Conservation (phyloP, 2,329 filamentous ascomycete genomes). For the Harringtonia aguacate region DNA sequence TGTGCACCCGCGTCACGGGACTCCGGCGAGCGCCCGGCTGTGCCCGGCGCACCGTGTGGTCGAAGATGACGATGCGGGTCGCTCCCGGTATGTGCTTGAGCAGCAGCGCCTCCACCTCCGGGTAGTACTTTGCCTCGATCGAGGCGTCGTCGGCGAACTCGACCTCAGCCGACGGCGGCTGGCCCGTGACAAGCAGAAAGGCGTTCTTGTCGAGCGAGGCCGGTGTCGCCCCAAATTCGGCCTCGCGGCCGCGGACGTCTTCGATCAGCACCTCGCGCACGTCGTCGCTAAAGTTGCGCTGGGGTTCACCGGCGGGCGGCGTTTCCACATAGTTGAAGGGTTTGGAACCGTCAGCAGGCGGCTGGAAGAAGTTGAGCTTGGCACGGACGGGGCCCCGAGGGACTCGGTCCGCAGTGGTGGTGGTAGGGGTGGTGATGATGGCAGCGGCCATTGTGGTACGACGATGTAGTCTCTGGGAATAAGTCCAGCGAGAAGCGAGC, state of each 20-base stretch:
- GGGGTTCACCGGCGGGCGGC: slow-evolving; percentile 47
- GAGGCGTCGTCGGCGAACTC: slow-evolving; percentile 59
- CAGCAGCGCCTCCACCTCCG: slow-evolving; percentile 67
- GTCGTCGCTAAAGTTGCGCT: slow-evolving; percentile 51
- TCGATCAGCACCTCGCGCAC: slow-evolving; percentile 45
- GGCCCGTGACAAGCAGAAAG: slow-evolving; percentile 53
- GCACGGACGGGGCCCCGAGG: slow-evolving; percentile 52
- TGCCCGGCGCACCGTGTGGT: slow-evolving; percentile 75
- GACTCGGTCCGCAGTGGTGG: slow-evolving; percentile 17
- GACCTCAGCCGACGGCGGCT: slow-evolving; percentile 44
- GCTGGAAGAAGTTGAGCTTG: slow-evolving; percentile 53
- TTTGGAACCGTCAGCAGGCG: slow-evolving; percentile 45
- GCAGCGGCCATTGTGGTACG: too few species aligned
- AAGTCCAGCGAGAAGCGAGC: too few species aligned
- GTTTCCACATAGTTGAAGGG: slow-evolving; percentile 60
- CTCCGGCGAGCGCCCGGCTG: slow-evolving; percentile 44
- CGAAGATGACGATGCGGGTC: slow-evolving; percentile 63
- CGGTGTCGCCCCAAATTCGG: slow-evolving; percentile 12
- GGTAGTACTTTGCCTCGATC: slow-evolving; percentile 68
- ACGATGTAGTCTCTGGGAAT: too few species aligned
- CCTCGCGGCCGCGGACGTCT: slow-evolving; percentile 65
- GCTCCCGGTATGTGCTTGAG: slow-evolving; percentile 56
- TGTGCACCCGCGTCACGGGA: slow-evolving; percentile 66
- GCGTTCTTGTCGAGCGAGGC: slow-evolving; percentile 34
- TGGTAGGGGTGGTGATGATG: background rate